phyloP scores from a whole-genome alignment of 1,284 basidiomycete genomes.

The Puccinia novopanici region DNA sequence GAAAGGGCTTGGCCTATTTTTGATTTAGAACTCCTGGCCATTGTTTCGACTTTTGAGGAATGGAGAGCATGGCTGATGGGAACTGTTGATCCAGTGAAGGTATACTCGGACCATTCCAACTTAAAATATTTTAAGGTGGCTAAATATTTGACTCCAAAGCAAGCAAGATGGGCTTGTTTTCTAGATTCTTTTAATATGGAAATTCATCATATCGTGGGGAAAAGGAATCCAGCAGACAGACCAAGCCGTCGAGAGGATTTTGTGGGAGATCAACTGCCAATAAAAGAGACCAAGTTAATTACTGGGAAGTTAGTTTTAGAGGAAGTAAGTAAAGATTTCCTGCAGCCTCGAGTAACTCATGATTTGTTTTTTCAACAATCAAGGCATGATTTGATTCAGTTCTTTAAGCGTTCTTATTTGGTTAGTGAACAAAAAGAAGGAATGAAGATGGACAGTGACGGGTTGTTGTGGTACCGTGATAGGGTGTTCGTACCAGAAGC shows the following conservation, averaged over 20 bases:
- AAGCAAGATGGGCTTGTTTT: background rate
- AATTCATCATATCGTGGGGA: conserved; percentile 13
- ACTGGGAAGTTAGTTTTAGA: too few relatives aligned
- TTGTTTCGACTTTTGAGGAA: conserved; percentile 14
- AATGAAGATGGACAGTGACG: background rate
- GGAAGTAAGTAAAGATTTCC: too few relatives aligned
- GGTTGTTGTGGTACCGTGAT: background rate
- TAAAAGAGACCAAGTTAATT: too few relatives aligned
- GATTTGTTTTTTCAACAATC: background rate
- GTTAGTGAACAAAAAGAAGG: background rate
- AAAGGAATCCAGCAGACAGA: background rate
- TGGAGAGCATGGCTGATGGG: conserved; percentile 29
- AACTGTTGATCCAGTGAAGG: background rate
- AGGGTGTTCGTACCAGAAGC: background rate
- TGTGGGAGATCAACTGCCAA: background rate
- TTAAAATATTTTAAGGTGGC: conserved; percentile 18
- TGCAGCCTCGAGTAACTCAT: background rate
- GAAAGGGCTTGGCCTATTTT: background rate
- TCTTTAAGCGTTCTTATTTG: background rate
- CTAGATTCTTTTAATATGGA: conserved; percentile 14
- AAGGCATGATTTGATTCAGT: background rate
- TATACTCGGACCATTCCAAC: conserved; percentile 41
- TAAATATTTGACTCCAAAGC: conserved; percentile 6
- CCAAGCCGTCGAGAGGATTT: background rate
- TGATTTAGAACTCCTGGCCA: conserved; percentile 25